These are phyloP conservation scores for Volutella citrinella DNA, from an alignment of 2,329 filamentous ascomycete genomes.

Conservation along the genomic window DNA sequence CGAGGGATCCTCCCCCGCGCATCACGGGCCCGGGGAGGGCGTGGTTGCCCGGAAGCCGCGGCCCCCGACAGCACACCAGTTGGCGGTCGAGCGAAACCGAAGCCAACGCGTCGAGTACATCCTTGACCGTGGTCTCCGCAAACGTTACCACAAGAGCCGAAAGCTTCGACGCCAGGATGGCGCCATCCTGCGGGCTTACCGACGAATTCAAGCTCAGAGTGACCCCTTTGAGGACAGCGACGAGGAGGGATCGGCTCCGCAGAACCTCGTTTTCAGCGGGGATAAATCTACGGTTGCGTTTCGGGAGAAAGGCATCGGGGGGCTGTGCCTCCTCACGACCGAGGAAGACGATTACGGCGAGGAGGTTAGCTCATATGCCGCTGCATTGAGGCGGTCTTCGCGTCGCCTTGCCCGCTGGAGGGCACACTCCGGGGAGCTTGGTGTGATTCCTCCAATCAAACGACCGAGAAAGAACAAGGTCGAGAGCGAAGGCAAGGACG, in stretches of 20 bases:
- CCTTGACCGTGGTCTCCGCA: conserved; percentile 69
- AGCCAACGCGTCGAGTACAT: conserved; percentile 80
- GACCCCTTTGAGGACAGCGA: conserved; percentile 63
- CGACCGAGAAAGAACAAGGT: conserved; percentile 28
- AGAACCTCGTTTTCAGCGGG: conserved; percentile 27
- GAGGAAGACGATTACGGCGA: conserved; percentile 77
- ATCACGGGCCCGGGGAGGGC: conserved; percentile 52
- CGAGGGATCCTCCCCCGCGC: conserved; percentile 59
- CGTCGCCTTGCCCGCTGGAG: conserved; percentile 70
- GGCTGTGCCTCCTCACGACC: conserved; percentile 56
- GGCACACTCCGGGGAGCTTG: conserved; percentile 41
- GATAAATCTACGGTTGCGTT: conserved; percentile 38
- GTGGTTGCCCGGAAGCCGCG: conserved; percentile 63
- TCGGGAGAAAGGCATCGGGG: conserved; percentile 58
- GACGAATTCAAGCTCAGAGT: conserved; percentile 54
- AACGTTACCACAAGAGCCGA: conserved; percentile 61
- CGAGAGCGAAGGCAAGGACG: conserved; percentile 23
- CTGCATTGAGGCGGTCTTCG: conserved; percentile 60
- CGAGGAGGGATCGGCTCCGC: conserved; percentile 46
- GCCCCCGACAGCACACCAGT: conserved; percentile 76
- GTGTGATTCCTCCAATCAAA: conserved; percentile 48
- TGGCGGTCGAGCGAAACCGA: conserved; percentile 76
- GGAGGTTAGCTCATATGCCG: conserved; percentile 64
- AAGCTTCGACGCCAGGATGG: conserved; percentile 63
- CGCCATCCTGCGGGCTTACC: conserved; percentile 63